Percentiles rank a stretch among this genome's conserved stretches.
phyloP scores from a whole-genome alignment of 176 grass and related monocot species.

The Otatea glauca region DNA sequence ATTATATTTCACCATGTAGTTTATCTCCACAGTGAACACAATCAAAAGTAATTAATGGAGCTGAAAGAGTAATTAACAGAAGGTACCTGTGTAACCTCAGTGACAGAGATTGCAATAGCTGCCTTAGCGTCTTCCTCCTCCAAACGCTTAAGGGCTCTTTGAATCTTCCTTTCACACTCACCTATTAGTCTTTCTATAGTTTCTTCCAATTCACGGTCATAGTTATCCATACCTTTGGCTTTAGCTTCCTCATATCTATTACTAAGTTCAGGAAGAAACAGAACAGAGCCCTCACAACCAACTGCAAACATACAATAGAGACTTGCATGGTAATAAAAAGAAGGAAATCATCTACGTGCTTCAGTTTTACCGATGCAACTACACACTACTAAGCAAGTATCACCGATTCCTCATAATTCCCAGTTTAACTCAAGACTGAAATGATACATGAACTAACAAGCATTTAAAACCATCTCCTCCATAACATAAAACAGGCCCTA shows the following conservation, averaged over 20 bases:
- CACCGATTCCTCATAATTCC: not conserved
- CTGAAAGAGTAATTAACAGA: constrained; percentile 17
- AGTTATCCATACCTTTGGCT: constrained; percentile 82
- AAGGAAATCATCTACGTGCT: not conserved
- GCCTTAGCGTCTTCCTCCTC: constrained; percentile 89
- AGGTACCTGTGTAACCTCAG: constrained; percentile 82
- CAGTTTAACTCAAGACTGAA: constrained; percentile 8
- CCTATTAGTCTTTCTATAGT: constrained; percentile 92
- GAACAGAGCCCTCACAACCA: not conserved
- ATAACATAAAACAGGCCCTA: not conserved
- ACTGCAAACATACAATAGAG: constrained; percentile 9
- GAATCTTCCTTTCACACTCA: constrained; percentile 98
- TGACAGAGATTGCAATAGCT: constrained; percentile 96
- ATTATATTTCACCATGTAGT: constrained; percentile 32
- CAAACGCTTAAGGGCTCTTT: constrained; percentile 87
- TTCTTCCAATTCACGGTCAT: constrained; percentile 82
- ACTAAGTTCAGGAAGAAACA: constrained; percentile 60
- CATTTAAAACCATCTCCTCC: constrained; percentile 24
- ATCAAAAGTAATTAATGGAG: constrained; percentile 25
- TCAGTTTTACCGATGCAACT: constrained; percentile 9
- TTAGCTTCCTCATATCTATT: constrained; percentile 95
- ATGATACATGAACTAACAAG: not conserved
- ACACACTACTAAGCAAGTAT: not conserved
- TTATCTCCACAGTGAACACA: constrained; percentile 1
- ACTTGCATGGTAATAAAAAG: not conserved